These are phyloP conservation scores for Aureobasidium pullulans DNA, from an alignment of 2,329 filamentous ascomycete genomes.

Conservation along the genomic window DNA sequence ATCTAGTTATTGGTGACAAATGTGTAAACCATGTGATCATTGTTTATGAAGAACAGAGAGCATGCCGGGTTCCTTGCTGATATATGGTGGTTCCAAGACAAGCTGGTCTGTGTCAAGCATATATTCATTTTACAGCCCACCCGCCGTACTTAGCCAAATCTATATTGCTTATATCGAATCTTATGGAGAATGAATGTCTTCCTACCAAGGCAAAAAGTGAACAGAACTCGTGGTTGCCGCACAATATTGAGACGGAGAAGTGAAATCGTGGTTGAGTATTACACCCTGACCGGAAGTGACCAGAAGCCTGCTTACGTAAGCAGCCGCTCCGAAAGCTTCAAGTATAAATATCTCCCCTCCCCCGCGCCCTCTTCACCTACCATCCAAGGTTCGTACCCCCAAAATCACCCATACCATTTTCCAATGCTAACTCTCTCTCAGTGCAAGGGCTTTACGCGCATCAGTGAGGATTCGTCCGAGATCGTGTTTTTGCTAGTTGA, in stretches of 20 bases:
- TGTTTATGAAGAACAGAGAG: no score
- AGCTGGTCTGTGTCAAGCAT: no score
- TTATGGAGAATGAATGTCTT: no score
- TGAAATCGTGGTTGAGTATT: not conserved
- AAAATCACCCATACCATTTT: not conserved
- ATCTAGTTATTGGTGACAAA: no score
- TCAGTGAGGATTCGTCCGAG: slow-evolving; percentile 83
- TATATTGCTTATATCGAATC: no score
- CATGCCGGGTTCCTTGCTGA: no score
- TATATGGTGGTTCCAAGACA: no score
- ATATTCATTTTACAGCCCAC: no score
- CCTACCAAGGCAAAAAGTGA: no score
- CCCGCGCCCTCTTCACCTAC: not conserved
- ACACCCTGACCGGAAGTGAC: not conserved
- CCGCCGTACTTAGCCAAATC: no score
- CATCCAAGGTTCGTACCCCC: not conserved
- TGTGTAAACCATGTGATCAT: no score
- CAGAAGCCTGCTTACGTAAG: not conserved
- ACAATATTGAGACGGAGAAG: not conserved
- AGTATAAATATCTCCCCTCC: not conserved
- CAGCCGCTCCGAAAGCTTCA: not conserved
- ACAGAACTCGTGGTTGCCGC: no score
- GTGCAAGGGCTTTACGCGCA: not conserved
- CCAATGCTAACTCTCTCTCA: not conserved
- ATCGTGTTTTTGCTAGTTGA: slow-evolving; percentile 85